Base-by-base conservation (phyloP, 1,284 basidiomycete genomes). In the Coniferiporia weirii region DNA sequence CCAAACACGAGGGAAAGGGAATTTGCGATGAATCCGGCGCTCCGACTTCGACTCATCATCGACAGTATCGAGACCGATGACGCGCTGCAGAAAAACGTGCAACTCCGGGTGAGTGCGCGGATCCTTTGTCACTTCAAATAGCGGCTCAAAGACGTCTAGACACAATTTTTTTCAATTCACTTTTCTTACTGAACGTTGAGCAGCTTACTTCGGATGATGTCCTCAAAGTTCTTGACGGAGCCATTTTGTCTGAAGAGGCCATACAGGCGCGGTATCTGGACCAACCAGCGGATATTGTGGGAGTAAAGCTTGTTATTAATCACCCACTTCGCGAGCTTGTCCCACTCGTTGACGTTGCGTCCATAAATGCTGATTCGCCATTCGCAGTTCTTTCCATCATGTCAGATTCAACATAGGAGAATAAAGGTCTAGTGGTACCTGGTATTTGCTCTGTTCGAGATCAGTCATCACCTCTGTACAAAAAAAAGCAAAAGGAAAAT, bases 311-410 rank as follows among this genome's bases (percentile, higher is more conserved):
- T 93, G 77, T 98, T 86, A 70, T 92, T 83, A 68, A 98, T 86
- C 55, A 99, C 87, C 97, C 97, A 99, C 76, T 88, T 89, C 6
- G 97, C 96, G 4, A 99, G 79, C 70, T 98, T 98, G 77, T 99
- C 97, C 97, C 97, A 99, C 75, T 99, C 97, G 63, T 86, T 76
- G 13, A 71, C 66, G 1, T 79, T 81, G 51, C 84, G 84, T 7
- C 95, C 97, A 67, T 99, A 99, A 66, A 99, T 93, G 60, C 93
- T 96, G 62, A 99, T 82, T 8, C 97, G 85, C 89, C 97, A 99
- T 76, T 99, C 97, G 68, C 86, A 95, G 73, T 92, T 97, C 91
- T 83, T 71, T 63, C 65, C 64, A 64, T 52, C 34, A n/a, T 17
- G 38, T 45, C 43, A 36, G 19, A 56, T 53, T 27, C 27, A 27